Percentiles rank a stretch among this genome's conserved stretches.
Evolutionary conservation across 306 rosid species (phyloP).

Genomic region (Luffa aegyptiaca): DNA sequence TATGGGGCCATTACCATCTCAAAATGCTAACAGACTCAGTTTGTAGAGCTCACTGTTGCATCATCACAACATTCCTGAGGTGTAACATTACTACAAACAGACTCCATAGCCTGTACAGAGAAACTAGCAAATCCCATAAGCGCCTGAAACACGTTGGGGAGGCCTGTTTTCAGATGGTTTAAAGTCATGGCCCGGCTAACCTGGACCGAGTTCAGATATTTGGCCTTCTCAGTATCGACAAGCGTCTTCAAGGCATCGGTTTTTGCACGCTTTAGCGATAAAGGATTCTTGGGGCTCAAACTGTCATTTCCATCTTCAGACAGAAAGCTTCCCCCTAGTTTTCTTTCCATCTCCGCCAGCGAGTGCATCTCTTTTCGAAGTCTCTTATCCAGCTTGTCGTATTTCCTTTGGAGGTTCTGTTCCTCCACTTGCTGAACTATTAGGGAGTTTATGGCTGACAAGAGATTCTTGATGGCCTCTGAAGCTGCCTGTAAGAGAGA

Average conservation of each 20-base stretch:
- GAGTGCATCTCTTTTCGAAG: slow-evolving; percentile 37
- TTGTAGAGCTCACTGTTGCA: slow-evolving; percentile 5
- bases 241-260: slow-evolving; percentile 54
- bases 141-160: slow-evolving; percentile 59
- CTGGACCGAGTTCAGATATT: slow-evolving; percentile 42
- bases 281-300: slow-evolving; percentile 55
- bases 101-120: slow-evolving; percentile 48
- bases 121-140: slow-evolving; percentile 48
- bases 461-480: slow-evolving; percentile 58
- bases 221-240: slow-evolving; percentile 40
- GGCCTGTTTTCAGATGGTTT: slow-evolving; percentile 41
- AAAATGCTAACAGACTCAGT: not conserved
- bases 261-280: slow-evolving; percentile 43
- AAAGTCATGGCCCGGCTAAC: slow-evolving; percentile 40
- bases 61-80: slow-evolving; percentile 5
- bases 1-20: not conserved
- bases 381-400: slow-evolving; percentile 46
- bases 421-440: slow-evolving; percentile 53
- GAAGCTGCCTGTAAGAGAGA: slow-evolving; percentile 43
- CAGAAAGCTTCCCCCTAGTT: slow-evolving; percentile 18
- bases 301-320: slow-evolving; percentile 19
- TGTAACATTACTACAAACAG: slow-evolving; percentile 17
- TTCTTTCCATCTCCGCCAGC: slow-evolving; percentile 39
- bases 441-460: slow-evolving; percentile 37
- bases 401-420: slow-evolving; percentile 41